Conservation (phyloP, 2,329 filamentous ascomycete genomes). For the Mycogone perniciosa region DNA sequence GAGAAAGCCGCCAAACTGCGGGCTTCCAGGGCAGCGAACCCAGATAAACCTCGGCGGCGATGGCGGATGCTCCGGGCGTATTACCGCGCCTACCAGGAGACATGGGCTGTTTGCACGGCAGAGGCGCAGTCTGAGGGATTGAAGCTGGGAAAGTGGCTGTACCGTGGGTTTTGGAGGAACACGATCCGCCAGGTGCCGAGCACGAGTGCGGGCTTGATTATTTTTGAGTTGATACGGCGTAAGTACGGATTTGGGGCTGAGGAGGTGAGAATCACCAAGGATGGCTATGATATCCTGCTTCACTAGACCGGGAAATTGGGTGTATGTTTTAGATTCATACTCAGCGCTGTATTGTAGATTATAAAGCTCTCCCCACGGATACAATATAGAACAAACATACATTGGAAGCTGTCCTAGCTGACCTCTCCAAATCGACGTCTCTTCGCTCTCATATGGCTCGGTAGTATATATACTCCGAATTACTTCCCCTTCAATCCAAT, state of each 20-base stretch:
- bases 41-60: conserved; percentile 28
- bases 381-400: too few relatives aligned
- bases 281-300: conserved; percentile 66
- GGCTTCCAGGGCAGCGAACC: conserved; percentile 24
- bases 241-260: conserved; percentile 63
- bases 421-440: too few relatives aligned
- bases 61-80: conserved; percentile 58
- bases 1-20: conserved; percentile 46
- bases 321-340: background rate
- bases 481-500: too few relatives aligned
- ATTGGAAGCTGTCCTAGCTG: too few relatives aligned
- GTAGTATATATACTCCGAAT: too few relatives aligned
- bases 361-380: background rate
- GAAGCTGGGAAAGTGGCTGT: conserved; percentile 57
- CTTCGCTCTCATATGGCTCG: too few relatives aligned
- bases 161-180: conserved; percentile 64
- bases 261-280: conserved; percentile 57
- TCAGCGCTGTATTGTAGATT: conserved; percentile 1
- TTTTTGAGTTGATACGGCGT: conserved; percentile 68
- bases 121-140: conserved; percentile 52
- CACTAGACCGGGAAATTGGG: conserved; percentile 16
- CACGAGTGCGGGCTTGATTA: conserved; percentile 69
- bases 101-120: conserved; percentile 52
- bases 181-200: conserved; percentile 70
- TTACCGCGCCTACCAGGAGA: conserved; percentile 64